A percentile compares a stretch with the other conserved stretches of the same genome.
Evolutionary conservation across 352 stramenopile species (phyloP).

Genomic region (Phytophthora pluvialis): DNA sequence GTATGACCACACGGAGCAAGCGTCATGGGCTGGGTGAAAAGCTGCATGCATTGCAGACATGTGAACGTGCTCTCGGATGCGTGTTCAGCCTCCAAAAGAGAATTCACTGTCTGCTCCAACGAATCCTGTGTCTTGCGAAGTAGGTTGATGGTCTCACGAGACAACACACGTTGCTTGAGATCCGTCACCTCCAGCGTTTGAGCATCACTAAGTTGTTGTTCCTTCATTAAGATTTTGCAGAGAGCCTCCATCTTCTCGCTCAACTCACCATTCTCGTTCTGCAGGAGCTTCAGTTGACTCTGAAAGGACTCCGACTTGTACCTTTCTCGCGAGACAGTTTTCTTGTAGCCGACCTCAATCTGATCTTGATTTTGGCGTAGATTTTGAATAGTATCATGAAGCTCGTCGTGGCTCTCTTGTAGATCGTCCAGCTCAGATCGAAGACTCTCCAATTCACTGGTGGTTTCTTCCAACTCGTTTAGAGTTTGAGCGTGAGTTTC

Average conservation of each 20-base stretch:
- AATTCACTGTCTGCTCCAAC: conserved; percentile 69
- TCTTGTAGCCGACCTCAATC: conserved; percentile 54
- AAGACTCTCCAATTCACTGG: conserved; percentile 19
- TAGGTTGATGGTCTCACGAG: conserved; percentile 56
- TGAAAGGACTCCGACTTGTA: conserved; percentile 85
- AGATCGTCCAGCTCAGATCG: conserved; percentile 41
- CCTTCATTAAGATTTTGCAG: conserved; percentile 44
- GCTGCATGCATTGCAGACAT: conserved; percentile 74
- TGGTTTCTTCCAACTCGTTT: conserved; percentile 19
- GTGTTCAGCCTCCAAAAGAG: conserved; percentile 70
- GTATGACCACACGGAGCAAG: conserved; percentile 76
- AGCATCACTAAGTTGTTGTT: conserved; percentile 46
- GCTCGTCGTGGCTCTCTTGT: conserved; percentile 31
- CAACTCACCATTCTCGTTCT: conserved; percentile 72
- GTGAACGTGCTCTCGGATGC: conserved; percentile 81
- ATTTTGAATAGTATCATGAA: conserved; percentile 43
- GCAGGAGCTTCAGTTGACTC: conserved; percentile 64
- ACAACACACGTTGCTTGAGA: conserved; percentile 54
- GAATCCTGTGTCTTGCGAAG: conserved; percentile 68
- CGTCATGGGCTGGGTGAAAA: conserved; percentile 71
- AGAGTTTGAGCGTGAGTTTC: conserved; percentile 17
- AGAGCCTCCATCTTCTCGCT: conserved; percentile 46
- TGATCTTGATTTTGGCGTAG: conserved; percentile 32
- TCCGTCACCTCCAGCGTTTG: conserved; percentile 54
- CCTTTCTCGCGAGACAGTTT: conserved; percentile 59